phyloP scores from a whole-genome alignment of 2,329 filamentous ascomycete species.

The Epichloe scottii region DNA sequence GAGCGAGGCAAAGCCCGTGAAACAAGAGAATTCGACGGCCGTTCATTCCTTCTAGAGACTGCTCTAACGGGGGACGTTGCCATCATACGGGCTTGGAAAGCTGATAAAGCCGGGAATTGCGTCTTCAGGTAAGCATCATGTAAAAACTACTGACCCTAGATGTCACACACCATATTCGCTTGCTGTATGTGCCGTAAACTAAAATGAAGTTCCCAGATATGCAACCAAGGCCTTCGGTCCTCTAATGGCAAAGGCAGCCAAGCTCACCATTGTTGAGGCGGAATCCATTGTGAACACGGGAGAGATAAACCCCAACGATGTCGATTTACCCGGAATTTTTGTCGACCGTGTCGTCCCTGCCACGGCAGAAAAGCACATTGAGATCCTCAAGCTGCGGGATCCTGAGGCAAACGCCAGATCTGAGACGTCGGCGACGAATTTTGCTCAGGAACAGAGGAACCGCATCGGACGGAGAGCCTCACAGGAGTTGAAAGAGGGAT shows the following conservation, averaged over 20 bases:
- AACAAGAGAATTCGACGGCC: constrained; percentile 59
- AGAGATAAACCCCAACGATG: constrained; percentile 57
- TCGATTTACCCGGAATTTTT: constrained; percentile 72
- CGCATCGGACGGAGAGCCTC: constrained; percentile 67
- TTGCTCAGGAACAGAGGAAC: constrained; percentile 44
- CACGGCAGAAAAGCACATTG: constrained; percentile 58
- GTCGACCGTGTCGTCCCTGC: constrained; percentile 70
- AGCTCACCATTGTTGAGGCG: constrained; percentile 68
- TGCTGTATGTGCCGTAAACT: no score
- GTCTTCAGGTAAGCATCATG: constrained; percentile 47
- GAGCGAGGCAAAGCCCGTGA: constrained; percentile 56
- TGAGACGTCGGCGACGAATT: constrained; percentile 22
- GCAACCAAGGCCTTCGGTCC: constrained; percentile 64
- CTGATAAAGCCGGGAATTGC: constrained; percentile 65
- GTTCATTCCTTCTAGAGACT: constrained; percentile 65
- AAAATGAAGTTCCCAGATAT: constrained; percentile 17
- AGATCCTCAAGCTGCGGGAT: constrained; percentile 50
- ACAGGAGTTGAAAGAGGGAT: constrained; percentile 69
- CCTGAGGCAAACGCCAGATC: constrained; percentile 23
- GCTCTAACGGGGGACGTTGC: constrained; percentile 65
- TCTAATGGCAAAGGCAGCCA: constrained; percentile 72
- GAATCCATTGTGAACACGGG: constrained; percentile 71
- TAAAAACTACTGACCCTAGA: no score
- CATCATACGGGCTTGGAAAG: constrained; percentile 65
- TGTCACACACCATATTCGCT: no score